Conservation (phyloP, 164 flowering plant genomes). For the Tetrastigma voinierianum region DNA sequence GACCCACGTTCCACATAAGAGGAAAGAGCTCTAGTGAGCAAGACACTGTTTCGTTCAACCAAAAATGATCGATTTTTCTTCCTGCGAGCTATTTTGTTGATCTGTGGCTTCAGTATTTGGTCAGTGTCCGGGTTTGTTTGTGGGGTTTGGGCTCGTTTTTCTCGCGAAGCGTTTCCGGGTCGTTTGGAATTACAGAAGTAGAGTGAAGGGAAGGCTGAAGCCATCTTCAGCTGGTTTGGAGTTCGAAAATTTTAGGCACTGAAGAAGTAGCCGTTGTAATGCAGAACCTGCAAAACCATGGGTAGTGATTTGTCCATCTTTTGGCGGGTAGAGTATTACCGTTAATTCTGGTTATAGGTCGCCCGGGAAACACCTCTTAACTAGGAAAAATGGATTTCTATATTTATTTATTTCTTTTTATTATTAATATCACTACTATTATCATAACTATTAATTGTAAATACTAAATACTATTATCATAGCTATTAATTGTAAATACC, state of each 20-base stretch:
- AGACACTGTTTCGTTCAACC: background rate
- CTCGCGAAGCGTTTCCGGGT: constrained; percentile 1
- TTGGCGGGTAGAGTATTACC: background rate
- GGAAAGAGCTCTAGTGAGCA: constrained; percentile 21
- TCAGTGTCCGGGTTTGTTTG: background rate
- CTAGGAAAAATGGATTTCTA: no score
- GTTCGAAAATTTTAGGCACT: constrained; percentile 20
- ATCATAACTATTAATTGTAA: no score
- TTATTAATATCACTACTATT: no score
- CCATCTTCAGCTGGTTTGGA: constrained; percentile 35
- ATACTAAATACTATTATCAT: no score
- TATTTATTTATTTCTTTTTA: no score
- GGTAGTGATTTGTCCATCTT: background rate
- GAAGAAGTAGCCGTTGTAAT: background rate
- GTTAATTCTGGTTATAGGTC: background rate
- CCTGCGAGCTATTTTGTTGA: constrained; percentile 2
- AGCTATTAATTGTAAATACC: no score
- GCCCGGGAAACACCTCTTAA: no score
- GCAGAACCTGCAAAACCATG: background rate
- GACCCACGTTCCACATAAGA: constrained; percentile 32
- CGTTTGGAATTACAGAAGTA: constrained; percentile 14
- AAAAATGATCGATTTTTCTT: background rate
- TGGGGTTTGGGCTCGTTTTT: constrained; percentile 1
- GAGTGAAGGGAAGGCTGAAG: constrained; percentile 9
- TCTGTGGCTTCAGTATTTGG: background rate